Base-by-base conservation (phyloP, 768 basidiomycete species). In the Crassisporium funariophilum region DNA sequence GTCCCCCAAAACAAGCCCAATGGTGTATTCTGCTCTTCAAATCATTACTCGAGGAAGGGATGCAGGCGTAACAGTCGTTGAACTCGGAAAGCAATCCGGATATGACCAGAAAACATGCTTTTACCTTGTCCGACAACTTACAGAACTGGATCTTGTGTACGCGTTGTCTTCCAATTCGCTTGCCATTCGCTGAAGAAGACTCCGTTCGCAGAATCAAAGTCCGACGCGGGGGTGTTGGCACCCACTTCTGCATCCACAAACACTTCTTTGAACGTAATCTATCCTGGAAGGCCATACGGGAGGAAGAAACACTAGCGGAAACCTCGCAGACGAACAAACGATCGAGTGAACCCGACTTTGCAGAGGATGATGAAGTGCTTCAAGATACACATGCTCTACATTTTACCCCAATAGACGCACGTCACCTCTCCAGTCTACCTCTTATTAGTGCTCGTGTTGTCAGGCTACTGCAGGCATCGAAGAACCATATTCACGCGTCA, bases 101-200 rank as follows among this genome's bases (percentile, higher is more conserved):
- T 92, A 95, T 58, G 91, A 93, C 60, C 89, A 90, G 61, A 94
- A 93, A 66, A 88, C 88, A 1, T 90, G 90, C 53, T 91, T 90
- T 62, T 94, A 95, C 66, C 79, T 92, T 47, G 80, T 91, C 47
- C 81, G 83, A 54, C 83, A 89, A 54, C 71, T 95, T 13, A 74
- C 84, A 2, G 82, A 85, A 41, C 71, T 95, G 43, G 82, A 79
- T 57, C 72, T 89, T 31, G 79, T 93, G 88, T 88, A 74, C 43
- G 84, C 54, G 36, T 44, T 13, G 21, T 29, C 37, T 36, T 40
- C 23, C 36, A 20, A 24, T 24, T 1, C n/a, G n/a, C n/a, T n/a
- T n/a, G n/a, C n/a, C n/a, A n/a, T n/a, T n/a, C n/a, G n/a, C n/a
- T n/a, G n/a, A n/a, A n/a, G n/a, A n/a, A 15, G 33, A 27, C 43